Conservation (phyloP, 768 basidiomycete species). For the Termitomyces sp. region DNA sequence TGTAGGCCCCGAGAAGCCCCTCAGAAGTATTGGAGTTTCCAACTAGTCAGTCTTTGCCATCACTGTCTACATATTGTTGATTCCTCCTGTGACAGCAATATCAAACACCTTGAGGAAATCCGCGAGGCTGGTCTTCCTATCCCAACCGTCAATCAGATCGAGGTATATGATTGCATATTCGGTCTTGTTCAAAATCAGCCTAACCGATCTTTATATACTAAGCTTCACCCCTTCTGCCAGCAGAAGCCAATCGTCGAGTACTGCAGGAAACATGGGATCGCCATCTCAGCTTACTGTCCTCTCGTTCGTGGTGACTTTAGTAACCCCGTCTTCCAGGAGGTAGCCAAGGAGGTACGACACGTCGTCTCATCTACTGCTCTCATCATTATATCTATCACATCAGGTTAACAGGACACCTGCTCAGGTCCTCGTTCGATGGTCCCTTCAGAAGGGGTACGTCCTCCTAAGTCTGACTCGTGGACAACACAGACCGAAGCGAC, state of each 20-base stretch:
- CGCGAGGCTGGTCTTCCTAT: slow-evolving; percentile 49
- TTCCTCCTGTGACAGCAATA: slow-evolving; percentile 32
- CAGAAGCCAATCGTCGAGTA: slow-evolving; percentile 74
- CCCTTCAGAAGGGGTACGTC: slow-evolving; percentile 72
- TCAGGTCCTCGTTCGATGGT: slow-evolving; percentile 86
- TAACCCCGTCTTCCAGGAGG: slow-evolving; percentile 42
- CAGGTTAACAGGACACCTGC: slow-evolving; percentile 58
- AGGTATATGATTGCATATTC: slow-evolving; percentile 35
- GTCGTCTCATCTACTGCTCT: neutral
- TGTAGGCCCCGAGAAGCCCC: slow-evolving; percentile 48
- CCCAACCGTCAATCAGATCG: slow-evolving; percentile 78
- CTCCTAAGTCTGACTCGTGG: neutral
- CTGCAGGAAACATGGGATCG: slow-evolving; percentile 52
- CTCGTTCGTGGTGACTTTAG: slow-evolving; percentile 57
- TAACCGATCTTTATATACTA: neutral
- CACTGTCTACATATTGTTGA: neutral
- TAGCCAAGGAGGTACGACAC: slow-evolving; percentile 52
- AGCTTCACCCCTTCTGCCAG: slow-evolving; percentile 82
- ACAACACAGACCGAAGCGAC: neutral
- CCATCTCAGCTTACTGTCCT: slow-evolving; percentile 72
- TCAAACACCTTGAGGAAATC: slow-evolving; percentile 74
- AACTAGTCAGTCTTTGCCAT: slow-evolving; percentile 63
- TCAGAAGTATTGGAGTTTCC: slow-evolving; percentile 69
- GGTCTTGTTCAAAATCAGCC: neutral
- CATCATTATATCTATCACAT: neutral